Evolutionary conservation across 371 early-diverging fungal species (phyloP), one percentile per base, ranked within the genome.

Genomic region (Gilbertella persicaria): DNA sequence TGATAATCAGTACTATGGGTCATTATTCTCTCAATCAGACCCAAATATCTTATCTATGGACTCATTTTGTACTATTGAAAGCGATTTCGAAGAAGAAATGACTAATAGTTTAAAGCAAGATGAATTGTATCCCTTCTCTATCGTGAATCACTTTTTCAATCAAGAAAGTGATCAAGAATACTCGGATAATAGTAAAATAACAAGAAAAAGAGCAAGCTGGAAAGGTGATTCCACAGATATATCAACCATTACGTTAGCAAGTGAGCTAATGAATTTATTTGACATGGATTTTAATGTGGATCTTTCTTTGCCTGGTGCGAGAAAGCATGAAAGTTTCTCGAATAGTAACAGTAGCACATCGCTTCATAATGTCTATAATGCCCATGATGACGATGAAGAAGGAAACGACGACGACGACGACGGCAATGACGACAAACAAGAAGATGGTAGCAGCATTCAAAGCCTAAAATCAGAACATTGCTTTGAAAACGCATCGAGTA

Each of bases 281-380:
- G 69, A 73, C 44, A 73, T 73, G 73, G 73, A 73, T n/a, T 73
- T 73, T 29, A 55, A 57, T 24, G 64, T 72, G 6, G 73, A 72
- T 55, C 60, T 69, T 2, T 49, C 61, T 5, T 13, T 48, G 2
- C 48, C 38, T 4, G 24, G 35, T 5, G 10, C 24, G 8, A 48
- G 23, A 17, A 19, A n/a, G 16, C 24, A 35, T 21, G 48, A 48
- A 36, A 25, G 45, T 8, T 33, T 33, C 33, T 5, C 10, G 2
- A 33, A 10, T 10, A 33, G 33, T 19, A 45, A 29, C 19, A 30
- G 21, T 12, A 48, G 37, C 7, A 46, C 46, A 21, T 28, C 17
- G 14, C 20, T 46, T 2, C 30, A 46, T 21, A 29, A 46, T 16
- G 35, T 46, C 4, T 46, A 20, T 33, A 46, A 20, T 14, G 35